Conservation (phyloP, 1,284 basidiomycete species). For the Amylostereum areolatum region DNA sequence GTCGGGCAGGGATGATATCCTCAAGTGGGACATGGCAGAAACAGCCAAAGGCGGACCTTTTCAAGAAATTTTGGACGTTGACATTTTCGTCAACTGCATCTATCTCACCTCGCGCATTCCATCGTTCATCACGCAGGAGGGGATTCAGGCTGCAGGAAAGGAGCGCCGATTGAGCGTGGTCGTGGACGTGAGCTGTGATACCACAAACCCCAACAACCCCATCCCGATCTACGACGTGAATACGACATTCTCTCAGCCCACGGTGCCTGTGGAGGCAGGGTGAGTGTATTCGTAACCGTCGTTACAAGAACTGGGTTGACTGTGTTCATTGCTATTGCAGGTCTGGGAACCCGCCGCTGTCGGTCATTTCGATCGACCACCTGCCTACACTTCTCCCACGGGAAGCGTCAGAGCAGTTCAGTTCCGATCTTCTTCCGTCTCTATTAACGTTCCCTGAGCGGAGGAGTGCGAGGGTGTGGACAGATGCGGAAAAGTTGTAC, state of each 20-base stretch:
- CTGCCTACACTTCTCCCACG: conserved; percentile 93
- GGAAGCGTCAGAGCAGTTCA: conserved; percentile 97
- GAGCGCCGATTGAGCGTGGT: conserved; percentile 74
- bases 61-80: conserved; percentile 92
- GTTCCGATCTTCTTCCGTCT: conserved; percentile 83
- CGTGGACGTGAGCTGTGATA: conserved; percentile 99
- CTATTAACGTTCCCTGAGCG: conserved; percentile 74
- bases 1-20: conserved; percentile 73
- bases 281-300: conserved; percentile 32
- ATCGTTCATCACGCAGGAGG: conserved; percentile 77
- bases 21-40: conserved; percentile 98
- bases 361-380: conserved; percentile 96
- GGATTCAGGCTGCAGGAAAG: conserved; percentile 69
- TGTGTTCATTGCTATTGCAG: conserved; percentile 24
- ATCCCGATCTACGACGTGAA: conserved; percentile 95
- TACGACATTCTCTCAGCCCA: conserved; percentile 93
- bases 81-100: conserved; percentile 99
- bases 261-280: conserved; percentile 82
- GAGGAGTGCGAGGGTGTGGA: conserved; percentile 76
- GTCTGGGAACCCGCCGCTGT: conserved; percentile 58
- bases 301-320: background rate
- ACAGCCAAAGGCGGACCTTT: conserved; percentile 98
- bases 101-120: conserved; percentile 91
- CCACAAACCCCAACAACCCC: conserved; percentile 98
- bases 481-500: conserved; percentile 85